phyloP scores from a whole-genome alignment of 2,329 filamentous ascomycete genomes.

The Pyricularia sp. region DNA sequence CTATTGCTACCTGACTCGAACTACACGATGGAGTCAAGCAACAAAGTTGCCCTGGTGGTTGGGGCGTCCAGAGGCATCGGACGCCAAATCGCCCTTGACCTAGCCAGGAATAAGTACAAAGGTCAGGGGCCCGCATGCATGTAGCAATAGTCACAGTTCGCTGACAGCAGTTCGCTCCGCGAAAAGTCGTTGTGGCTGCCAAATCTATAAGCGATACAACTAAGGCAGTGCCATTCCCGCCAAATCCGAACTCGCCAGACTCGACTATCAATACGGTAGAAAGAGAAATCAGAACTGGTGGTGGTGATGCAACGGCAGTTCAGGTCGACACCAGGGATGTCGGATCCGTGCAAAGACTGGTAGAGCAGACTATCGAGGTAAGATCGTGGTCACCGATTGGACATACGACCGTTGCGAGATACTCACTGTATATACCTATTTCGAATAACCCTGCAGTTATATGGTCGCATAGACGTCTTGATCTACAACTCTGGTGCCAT shows the following conservation, averaged over 20 bases:
- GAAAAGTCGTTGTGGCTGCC: conserved; percentile 63
- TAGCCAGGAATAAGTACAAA: conserved; percentile 5
- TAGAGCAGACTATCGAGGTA: conserved; percentile 45
- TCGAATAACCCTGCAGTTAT: conserved; percentile 26
- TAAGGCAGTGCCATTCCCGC: conserved; percentile 52
- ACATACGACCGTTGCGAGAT: neutral
- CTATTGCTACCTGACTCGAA: neutral
- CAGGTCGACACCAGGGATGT: conserved; percentile 60
- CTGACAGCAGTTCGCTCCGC: neutral
- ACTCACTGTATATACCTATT: conserved; percentile 2
- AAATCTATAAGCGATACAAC: conserved; percentile 62
- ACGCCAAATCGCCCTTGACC: conserved; percentile 6
- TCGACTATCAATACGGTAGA: conserved; percentile 77
- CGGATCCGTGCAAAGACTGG: conserved; percentile 49
- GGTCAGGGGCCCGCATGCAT: neutral
- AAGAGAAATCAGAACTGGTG: conserved; percentile 59
- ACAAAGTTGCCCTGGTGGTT: conserved; percentile 6
- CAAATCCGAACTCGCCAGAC: conserved; percentile 62
- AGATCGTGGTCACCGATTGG: neutral
- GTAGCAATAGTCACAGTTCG: neutral
- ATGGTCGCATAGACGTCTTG: conserved; percentile 61
- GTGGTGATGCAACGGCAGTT: conserved; percentile 56
- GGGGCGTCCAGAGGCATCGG: conserved; percentile 9
- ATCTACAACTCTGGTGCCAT: conserved; percentile 82
- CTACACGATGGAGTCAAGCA: neutral